These are phyloP conservation scores for Volvariella volvacea DNA, from an alignment of 1,284 basidiomycete species.

Conservation along the genomic window DNA sequence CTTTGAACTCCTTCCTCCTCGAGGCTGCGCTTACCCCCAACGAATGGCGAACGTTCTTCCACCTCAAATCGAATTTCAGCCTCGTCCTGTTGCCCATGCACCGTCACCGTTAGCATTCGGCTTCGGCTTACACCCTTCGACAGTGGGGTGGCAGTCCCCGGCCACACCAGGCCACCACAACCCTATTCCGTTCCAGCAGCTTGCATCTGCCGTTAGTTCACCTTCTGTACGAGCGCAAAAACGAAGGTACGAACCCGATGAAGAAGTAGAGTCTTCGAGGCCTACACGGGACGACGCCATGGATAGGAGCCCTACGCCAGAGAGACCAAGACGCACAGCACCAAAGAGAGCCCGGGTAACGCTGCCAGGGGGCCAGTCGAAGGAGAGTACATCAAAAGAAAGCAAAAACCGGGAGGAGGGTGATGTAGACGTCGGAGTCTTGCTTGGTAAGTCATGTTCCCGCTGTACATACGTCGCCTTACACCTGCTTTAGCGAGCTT, in stretches of 20 bases:
- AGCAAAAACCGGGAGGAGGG: slow-evolving; percentile 42
- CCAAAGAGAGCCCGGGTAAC: slow-evolving; percentile 59
- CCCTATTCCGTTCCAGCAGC: slow-evolving; percentile 44
- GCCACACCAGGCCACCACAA: slow-evolving; percentile 35
- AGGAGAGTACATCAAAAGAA: slow-evolving; percentile 37
- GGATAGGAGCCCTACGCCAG: slow-evolving; percentile 77
- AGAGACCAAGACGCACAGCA: slow-evolving; percentile 56
- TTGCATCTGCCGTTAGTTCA: slow-evolving; percentile 34
- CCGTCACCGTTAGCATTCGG: slow-evolving; percentile 66
- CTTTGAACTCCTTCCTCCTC: slow-evolving; percentile 9
- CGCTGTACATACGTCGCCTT: slow-evolving; percentile 5
- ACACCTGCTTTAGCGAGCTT: slow-evolving; percentile 46
- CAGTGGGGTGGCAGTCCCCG: slow-evolving; percentile 23
- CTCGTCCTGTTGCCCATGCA: slow-evolving; percentile 52
- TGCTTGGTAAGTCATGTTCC: slow-evolving; percentile 51
- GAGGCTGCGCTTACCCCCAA: slow-evolving; percentile 18
- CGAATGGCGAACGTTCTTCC: slow-evolving; percentile 67
- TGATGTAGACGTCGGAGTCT: slow-evolving; percentile 71
- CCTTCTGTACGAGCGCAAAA: slow-evolving; percentile 41
- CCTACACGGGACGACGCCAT: slow-evolving; percentile 53
- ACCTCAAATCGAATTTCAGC: slow-evolving; percentile 58
- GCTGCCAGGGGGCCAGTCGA: slow-evolving; percentile 27
- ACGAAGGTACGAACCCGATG: slow-evolving; percentile 56
- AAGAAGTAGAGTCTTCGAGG: slow-evolving; percentile 30
- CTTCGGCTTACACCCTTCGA: slow-evolving; percentile 50